Percentiles rank a stretch among this genome's conserved stretches.
phyloP scores from a whole-genome alignment of 768 basidiomycete species.

The Termitomyces sp. region DNA sequence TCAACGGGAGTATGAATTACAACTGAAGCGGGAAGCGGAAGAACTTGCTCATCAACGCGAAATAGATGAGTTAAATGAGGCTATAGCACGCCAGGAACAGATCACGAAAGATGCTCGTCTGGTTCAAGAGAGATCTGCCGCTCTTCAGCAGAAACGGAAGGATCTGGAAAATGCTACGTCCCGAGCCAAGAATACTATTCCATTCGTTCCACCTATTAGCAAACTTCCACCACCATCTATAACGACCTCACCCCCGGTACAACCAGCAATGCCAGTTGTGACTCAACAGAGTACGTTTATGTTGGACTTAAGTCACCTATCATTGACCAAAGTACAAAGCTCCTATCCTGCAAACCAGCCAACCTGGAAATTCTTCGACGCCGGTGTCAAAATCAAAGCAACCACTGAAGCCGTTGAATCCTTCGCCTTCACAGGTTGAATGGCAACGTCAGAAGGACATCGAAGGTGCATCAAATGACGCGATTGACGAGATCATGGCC shows the following conservation, averaged over 20 bases:
- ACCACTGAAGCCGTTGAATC: neutral
- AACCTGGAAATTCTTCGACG: too few relatives aligned
- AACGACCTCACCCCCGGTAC: too few relatives aligned
- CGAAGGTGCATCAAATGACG: slow-evolving; percentile 1
- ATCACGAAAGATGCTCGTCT: neutral
- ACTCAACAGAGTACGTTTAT: too few relatives aligned
- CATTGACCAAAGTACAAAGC: too few relatives aligned
- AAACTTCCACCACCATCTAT: too few relatives aligned
- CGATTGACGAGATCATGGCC: slow-evolving; percentile 1
- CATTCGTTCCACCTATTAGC: too few relatives aligned
- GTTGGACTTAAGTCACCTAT: too few relatives aligned
- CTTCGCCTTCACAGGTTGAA: neutral
- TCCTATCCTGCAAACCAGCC: too few relatives aligned
- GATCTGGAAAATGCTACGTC: neutral
- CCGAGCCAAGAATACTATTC: neutral
- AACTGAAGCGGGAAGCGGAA: slow-evolving; percentile 1
- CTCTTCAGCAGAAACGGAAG: neutral
- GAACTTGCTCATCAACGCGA: neutral
- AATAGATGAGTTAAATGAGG: slow-evolving; percentile 2
- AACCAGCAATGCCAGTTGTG: too few relatives aligned
- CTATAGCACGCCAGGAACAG: neutral
- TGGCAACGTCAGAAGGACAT: slow-evolving; percentile 5
- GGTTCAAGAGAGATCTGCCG: neutral
- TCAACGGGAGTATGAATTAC: neutral
- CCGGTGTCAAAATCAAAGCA: neutral